Evolutionary conservation across 805 yeast genomes (phyloP).

Genomic region (Huiozyma sinensis): DNA sequence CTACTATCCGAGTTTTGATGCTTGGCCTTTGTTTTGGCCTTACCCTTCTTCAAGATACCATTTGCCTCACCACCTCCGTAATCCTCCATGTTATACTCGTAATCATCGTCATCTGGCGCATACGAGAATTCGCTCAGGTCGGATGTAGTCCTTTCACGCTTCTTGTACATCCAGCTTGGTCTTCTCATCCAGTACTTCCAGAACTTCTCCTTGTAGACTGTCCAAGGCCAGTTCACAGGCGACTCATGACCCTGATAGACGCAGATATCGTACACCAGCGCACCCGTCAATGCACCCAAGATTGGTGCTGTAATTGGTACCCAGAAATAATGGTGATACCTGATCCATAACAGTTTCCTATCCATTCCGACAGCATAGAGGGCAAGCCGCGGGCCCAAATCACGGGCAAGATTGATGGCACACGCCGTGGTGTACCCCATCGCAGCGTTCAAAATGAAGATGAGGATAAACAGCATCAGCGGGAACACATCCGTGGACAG

Average conservation of each 20-base stretch:
- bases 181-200: conserved; percentile 21
- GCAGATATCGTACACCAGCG: conserved; percentile 40
- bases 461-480: conserved; percentile 35
- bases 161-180: conserved; percentile 23
- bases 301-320: conserved; percentile 43
- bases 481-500: conserved; percentile 39
- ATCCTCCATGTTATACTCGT: conserved; percentile 1
- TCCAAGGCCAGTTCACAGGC: conserved; percentile 36
- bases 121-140: conserved; percentile 23
- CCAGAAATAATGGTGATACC: conserved; percentile 40
- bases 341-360: conserved; percentile 29
- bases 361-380: conserved; percentile 39
- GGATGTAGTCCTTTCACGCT: conserved; percentile 18
- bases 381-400: conserved; percentile 44
- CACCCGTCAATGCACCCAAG: conserved; percentile 39
- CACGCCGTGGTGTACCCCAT: conserved; percentile 45
- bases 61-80: conserved; percentile 6
- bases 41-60: conserved; percentile 5
- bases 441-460: conserved; percentile 37
- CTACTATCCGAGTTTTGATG: conserved; percentile 1
- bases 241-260: conserved; percentile 43
- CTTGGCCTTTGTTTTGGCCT: conserved; percentile 10
- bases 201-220: conserved; percentile 8
- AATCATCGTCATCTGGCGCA: conserved; percentile 16
- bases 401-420: conserved; percentile 46